Conservation (phyloP, 2,329 filamentous ascomycete species). For the Pleoardoris graminearum region DNA sequence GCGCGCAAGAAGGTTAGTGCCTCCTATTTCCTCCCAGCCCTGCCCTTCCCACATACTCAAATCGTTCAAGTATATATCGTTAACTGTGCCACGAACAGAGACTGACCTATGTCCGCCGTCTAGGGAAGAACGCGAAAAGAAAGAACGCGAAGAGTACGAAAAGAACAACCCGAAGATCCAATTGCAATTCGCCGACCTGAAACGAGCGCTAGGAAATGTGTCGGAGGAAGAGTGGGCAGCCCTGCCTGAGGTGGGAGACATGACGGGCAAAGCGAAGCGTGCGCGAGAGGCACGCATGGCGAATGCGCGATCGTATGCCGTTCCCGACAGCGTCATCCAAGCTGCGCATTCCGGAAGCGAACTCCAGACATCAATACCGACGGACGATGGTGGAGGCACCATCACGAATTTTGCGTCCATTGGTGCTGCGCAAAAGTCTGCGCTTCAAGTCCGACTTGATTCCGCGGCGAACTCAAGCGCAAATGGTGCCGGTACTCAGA, state of each 20-base stretch:
- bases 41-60: constrained; percentile 23
- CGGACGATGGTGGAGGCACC: constrained; percentile 75
- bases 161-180: constrained; percentile 97
- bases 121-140: constrained; percentile 92
- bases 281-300: constrained; percentile 78
- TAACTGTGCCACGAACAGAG: constrained; percentile 70
- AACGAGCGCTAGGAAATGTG: constrained; percentile 83
- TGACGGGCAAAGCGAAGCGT: constrained; percentile 91
- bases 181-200: constrained; percentile 95
- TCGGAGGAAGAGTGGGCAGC: constrained; percentile 97
- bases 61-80: constrained; percentile 64
- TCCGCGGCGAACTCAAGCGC: constrained; percentile 68
- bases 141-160: constrained; percentile 94
- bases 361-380: constrained; percentile 80
- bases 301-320: constrained; percentile 77
- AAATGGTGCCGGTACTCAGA: constrained; percentile 66
- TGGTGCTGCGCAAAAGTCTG: constrained; percentile 92
- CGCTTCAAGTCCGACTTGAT: constrained; percentile 89
- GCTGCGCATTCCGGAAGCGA: constrained; percentile 80
- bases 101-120: constrained; percentile 69
- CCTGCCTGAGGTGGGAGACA: constrained; percentile 91
- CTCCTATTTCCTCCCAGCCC: constrained; percentile 26
- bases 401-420: constrained; percentile 99
- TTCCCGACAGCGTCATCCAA: constrained; percentile 92
- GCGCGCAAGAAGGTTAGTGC: constrained; percentile 81